These are phyloP conservation scores for Beauveria asiatica DNA, from an alignment of 2,329 filamentous ascomycete species.

Conservation along the genomic window DNA sequence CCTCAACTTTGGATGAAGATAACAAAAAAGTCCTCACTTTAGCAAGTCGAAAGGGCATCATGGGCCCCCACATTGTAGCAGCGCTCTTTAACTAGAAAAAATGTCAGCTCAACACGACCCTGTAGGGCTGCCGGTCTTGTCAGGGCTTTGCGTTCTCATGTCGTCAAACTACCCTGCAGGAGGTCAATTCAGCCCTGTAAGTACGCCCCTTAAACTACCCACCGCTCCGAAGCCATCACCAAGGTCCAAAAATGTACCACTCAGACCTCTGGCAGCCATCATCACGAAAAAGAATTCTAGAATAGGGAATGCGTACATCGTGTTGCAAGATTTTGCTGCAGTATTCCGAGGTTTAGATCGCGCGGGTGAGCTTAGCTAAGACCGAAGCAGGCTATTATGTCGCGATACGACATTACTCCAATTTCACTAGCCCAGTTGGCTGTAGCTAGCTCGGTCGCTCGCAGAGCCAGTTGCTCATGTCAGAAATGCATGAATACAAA, in stretches of 20 bases:
- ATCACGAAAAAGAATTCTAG: not conserved
- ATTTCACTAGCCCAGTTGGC: not conserved
- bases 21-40: too few species aligned
- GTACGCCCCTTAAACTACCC: not conserved
- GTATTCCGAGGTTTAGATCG: not conserved
- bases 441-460: not conserved
- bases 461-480: not conserved
- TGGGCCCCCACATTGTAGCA: not conserved
- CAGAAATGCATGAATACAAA: not conserved
- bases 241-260: not conserved
- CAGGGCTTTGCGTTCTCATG: not conserved
- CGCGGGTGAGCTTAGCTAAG: slow-evolving; percentile 3
- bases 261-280: not conserved
- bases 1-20: not conserved
- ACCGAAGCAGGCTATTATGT: not conserved
- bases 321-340: not conserved
- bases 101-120: not conserved
- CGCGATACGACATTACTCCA: not conserved
- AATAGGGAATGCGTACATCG: not conserved
- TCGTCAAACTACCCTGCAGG: not conserved
- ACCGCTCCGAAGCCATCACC: not conserved
- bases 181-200: not conserved
- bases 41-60: too few species aligned
- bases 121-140: not conserved
- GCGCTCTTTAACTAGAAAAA: not conserved